These are phyloP conservation scores for Amyloporia xantha DNA, from an alignment of 768 basidiomycete genomes.

Conservation along the genomic window DNA sequence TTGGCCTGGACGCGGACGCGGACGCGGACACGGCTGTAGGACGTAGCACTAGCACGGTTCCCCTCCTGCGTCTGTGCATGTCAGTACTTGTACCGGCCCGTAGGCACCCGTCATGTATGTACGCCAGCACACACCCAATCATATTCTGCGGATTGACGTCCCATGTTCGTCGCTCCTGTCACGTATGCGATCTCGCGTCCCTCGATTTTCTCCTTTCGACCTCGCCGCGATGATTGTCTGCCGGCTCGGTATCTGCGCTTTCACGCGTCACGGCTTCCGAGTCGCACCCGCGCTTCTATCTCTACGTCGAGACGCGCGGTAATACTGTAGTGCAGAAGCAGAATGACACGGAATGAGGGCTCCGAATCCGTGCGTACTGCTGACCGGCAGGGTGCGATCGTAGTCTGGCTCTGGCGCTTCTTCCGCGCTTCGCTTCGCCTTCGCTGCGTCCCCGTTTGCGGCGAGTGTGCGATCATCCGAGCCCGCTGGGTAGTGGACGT, in stretches of 20 bases:
- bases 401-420: too few relatives aligned
- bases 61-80: not conserved
- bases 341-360: too few relatives aligned
- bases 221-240: not conserved
- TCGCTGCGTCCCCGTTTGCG: too few relatives aligned
- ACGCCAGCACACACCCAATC: not conserved
- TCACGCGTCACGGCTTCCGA: too few relatives aligned
- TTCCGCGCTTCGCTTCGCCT: too few relatives aligned
- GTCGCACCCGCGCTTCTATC: too few relatives aligned
- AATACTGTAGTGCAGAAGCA: too few relatives aligned
- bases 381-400: too few relatives aligned
- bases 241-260: not conserved
- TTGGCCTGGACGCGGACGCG: not conserved
- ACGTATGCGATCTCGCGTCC: not conserved
- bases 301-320: too few relatives aligned
- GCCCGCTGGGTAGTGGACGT: too few relatives aligned
- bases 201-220: not conserved
- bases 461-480: too few relatives aligned
- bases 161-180: not conserved
- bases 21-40: not conserved
- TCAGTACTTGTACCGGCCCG: not conserved
- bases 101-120: not conserved
- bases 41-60: not conserved
- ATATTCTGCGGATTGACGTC: not conserved
- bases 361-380: too few relatives aligned